Percentiles rank a stretch among this genome's conserved stretches.
These are phyloP conservation scores for Fragaria vesca DNA, from an alignment of 306 rosid species.

Conservation along the genomic window DNA sequence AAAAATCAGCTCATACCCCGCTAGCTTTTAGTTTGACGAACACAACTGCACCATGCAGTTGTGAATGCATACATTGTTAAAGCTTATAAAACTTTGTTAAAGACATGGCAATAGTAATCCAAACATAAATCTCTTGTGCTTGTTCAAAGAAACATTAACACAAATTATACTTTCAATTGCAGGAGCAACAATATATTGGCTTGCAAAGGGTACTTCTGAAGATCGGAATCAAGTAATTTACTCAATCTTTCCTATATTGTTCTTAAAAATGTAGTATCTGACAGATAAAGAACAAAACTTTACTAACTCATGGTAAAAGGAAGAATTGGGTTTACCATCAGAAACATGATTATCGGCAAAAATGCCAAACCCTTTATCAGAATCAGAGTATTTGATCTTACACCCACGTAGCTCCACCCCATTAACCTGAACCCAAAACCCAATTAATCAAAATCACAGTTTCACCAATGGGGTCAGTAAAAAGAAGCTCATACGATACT, in stretches of 20 bases:
- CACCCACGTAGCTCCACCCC: conserved; percentile 72
- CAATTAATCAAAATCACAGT: conserved; percentile 23
- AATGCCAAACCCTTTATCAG: conserved; percentile 82
- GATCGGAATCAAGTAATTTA: neutral
- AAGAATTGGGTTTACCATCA: conserved; percentile 55
- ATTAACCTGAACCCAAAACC: conserved; percentile 57
- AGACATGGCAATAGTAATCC: neutral
- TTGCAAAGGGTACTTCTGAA: neutral
- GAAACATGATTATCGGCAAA: conserved; percentile 54
- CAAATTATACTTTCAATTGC: neutral
- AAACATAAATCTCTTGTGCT: neutral
- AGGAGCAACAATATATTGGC: neutral
- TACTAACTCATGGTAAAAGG: neutral
- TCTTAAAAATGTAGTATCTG: neutral
- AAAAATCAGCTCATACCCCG: neutral
- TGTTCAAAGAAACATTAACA: neutral
- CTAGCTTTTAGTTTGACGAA: neutral
- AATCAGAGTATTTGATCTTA: conserved; percentile 67
- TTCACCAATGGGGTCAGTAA: neutral
- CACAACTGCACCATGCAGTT: neutral
- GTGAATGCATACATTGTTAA: neutral
- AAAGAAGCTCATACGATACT: neutral
- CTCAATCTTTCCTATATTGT: conserved; percentile 1
- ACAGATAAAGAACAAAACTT: conserved; percentile 12
- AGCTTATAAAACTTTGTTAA: neutral